These are phyloP conservation scores for Fraxinus excelsior DNA, from an alignment of 257 asterid species.

Conservation along the genomic window DNA sequence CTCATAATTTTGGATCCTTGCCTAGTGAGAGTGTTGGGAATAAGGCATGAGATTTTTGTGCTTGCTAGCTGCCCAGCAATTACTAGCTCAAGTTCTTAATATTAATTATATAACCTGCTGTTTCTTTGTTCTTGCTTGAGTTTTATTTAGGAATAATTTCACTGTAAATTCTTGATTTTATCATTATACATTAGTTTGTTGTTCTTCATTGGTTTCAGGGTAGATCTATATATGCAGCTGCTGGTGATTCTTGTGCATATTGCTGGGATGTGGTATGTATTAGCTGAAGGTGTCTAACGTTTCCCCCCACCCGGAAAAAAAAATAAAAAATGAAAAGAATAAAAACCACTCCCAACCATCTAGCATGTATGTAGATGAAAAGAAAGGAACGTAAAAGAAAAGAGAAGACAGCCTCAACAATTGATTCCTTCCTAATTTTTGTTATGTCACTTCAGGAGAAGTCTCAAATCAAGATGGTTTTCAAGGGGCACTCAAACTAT, in stretches of 20 bases:
- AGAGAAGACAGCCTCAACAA: background rate
- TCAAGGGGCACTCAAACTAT: constrained; percentile 84
- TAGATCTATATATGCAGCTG: constrained; percentile 85
- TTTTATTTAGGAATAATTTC: constrained; percentile 1
- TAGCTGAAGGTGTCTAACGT: constrained; percentile 27
- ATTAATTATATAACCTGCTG: background rate
- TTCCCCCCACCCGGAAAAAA: background rate
- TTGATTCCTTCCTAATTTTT: background rate
- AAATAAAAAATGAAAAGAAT: background rate
- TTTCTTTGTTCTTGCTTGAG: constrained; percentile 19
- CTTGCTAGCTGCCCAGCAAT: constrained; percentile 15
- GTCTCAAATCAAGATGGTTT: constrained; percentile 65
- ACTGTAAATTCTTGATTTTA: background rate
- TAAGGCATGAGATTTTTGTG: constrained; percentile 2
- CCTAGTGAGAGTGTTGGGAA: constrained; percentile 9
- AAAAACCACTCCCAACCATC: background rate
- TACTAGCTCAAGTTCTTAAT: constrained; percentile 8
- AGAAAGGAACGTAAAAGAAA: too few species aligned
- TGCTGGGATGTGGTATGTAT: constrained; percentile 97
- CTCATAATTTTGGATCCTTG: constrained; percentile 10
- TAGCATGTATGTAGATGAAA: background rate
- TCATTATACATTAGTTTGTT: constrained; percentile 12
- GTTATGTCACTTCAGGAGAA: constrained; percentile 54
- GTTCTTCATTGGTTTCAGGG: constrained; percentile 45
- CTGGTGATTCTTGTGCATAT: constrained; percentile 93